Evolutionary conservation across 176 grass and related monocot genomes (phyloP).

Genomic region (Melocanna baccifera): DNA sequence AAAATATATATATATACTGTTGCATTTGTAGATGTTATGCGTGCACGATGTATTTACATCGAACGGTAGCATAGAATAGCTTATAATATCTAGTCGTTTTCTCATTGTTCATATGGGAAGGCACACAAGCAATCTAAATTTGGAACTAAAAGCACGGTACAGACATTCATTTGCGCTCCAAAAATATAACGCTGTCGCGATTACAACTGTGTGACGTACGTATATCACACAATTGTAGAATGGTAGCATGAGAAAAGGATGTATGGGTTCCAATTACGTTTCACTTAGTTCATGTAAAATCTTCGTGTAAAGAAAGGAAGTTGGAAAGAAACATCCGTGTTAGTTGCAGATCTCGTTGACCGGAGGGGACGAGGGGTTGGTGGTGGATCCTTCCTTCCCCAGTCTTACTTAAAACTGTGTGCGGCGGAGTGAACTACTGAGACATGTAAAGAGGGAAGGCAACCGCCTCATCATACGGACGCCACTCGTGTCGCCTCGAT

Average conservation of each 20-base stretch:
- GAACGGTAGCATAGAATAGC: not conserved
- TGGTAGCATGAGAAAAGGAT: too few relatives aligned
- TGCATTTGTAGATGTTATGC: not conserved
- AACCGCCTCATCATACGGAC: not conserved
- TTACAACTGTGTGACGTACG: not conserved
- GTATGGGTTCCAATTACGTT: not conserved
- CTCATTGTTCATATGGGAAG: not conserved
- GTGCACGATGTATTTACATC: not conserved
- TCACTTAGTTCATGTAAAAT: not conserved
- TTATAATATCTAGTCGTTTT: not conserved
- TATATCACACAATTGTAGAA: not conserved
- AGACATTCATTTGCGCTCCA: not conserved
- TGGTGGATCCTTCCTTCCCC: not conserved
- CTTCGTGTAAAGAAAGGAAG: not conserved
- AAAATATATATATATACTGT: not conserved
- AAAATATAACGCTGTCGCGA: rapidly evolving
- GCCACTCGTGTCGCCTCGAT: not conserved
- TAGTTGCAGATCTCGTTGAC: not conserved
- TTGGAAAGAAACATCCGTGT: not conserved
- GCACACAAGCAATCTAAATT: not conserved
- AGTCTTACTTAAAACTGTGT: not conserved
- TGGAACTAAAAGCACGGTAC: not conserved
- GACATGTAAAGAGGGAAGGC: too few relatives aligned
- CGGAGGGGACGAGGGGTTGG: not conserved
- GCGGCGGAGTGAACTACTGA: not conserved